Base-by-base conservation (phyloP, 192 early-diverging fungal species). In the Backusella macrospora region DNA sequence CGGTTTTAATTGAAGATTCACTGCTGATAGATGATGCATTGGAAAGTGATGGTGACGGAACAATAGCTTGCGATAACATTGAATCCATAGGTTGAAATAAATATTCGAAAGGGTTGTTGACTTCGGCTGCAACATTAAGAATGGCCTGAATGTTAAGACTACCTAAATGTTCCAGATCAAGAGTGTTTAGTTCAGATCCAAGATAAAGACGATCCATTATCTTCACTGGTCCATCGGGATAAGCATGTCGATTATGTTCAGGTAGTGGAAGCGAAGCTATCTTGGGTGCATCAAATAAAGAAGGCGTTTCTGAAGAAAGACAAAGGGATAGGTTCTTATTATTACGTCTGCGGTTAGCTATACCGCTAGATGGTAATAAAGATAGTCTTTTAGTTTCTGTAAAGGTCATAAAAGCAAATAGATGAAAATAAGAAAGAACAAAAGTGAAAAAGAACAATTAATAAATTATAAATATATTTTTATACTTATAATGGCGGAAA, bases 51-150 rank as follows among this genome's bases (percentile, higher is more conserved):
- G 75, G 64, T 12, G 69, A 71, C 18, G 64, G 47, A 18, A 38
- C 40, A 23, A 45, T 15, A 12, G n/a, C 21, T 34, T 62, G 37
- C 0, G 37, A 10, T 14, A 73, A 40, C 16, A 64, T 23, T 2
- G 43, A n/a, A 15, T 75, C 66, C 64, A 65, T 48, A 1, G 76
- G 70, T 18, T 65, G 48, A 67, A 77, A 77, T 39, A 72, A 13
- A 23, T 72, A 48, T 63, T 77, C 67, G 45, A 68, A 62, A 9
- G 80, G 80, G 23, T 81, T 62, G 38, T 72, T 40, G 6, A 95
- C 87, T 74, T 95, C 93, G 18, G 86, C 76, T n/a, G 92, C 93
- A n/a, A 93, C 91, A 80, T 94, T 94, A 55, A 95, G 46, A 44
- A 95, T 86, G 38, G 71, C 83, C 2, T 83, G 81, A 73, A 94